Evolutionary conservation across 1,139 yeast genomes (phyloP), one percentile per base, ranked within the genome.

Genomic region (Candida dubliniensis): DNA sequence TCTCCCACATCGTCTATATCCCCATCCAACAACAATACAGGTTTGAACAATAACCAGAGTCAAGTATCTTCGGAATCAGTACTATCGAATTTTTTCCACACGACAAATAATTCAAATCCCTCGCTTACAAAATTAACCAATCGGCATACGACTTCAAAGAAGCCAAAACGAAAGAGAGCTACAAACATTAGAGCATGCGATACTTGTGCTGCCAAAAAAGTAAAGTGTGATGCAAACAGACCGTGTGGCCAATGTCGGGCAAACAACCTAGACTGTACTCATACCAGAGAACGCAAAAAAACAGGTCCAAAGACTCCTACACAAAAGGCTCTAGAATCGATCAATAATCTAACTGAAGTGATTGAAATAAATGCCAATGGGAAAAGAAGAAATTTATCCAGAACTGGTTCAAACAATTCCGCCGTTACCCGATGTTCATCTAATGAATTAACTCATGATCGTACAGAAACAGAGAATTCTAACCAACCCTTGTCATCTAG

Each of bases 201-300:
- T 50, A 77, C 74, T 7, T 73, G 78, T 56, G 71, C 76, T 15
- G 60, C 69, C 14, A 51, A 77, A 31, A 73, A 73, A 52, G 72
- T 71, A 31, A 66, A 66, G 45, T 73, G 78, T 55, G 76, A 70
- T 44, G 59, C 58, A 25, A 52, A 51, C 33, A 60, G 72, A 32
- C 78, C 77, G 1, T 73, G 78, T 55, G 42, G 54, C 31, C 73
- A 68, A 45, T 73, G 78, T 56, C 56, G 63, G 25, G 56, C 66
- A 32, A 69, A 69, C 52, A 58, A 60, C 36, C 50, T 72, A 31
- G 61, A 59, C 8, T 73, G 78, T 52, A 73, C 77, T 9, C 62
- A 60, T 47, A 53, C 64, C 29, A 52, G 77, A 44, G 64, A 63
- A 44, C 60, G 75, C 27, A 71, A 70, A 55, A 71, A 71, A 52